A percentile compares a stretch with the other conserved stretches of the same genome.
Evolutionary conservation across 352 stramenopile species (phyloP).

Genomic region (Aphanomyces astaci): DNA sequence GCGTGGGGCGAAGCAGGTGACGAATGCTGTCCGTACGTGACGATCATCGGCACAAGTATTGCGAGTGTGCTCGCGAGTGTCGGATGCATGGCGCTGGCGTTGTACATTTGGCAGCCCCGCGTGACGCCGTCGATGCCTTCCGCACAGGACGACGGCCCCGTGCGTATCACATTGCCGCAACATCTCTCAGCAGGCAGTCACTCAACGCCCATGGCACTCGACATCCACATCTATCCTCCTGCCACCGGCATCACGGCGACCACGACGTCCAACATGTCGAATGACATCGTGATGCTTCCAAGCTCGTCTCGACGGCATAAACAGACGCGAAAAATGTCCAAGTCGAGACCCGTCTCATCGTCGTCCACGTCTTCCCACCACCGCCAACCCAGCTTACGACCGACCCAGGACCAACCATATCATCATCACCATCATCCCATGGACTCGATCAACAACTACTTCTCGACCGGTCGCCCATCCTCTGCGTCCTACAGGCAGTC

Average conservation of each 20-base stretch:
- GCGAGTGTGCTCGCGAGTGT: background rate
- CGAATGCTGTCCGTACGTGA: background rate
- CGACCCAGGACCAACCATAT: too few relatives aligned
- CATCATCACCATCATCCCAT: too few relatives aligned
- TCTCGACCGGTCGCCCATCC: background rate
- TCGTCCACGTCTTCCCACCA: background rate
- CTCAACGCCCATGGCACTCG: background rate
- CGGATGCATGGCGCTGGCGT: background rate
- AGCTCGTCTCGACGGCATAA: background rate
- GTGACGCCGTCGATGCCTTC: background rate
- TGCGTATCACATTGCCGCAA: background rate
- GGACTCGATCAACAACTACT: slow-evolving; percentile 12
- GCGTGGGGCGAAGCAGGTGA: background rate
- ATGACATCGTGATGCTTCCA: background rate
- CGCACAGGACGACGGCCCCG: background rate
- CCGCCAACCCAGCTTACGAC: background rate
- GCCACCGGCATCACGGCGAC: background rate
- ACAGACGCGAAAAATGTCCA: background rate
- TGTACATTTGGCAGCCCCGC: slow-evolving; percentile 1
- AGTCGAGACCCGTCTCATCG: background rate
- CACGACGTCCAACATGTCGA: background rate
- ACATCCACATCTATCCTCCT: slow-evolving; percentile 4
- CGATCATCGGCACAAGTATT: background rate
- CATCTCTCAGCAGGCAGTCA: background rate
- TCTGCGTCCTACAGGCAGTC: background rate